Percentiles rank a stretch among this genome's conserved stretches.
These are phyloP conservation scores for Annulohypoxylon bovei DNA, from an alignment of 495 filamentous ascomycete species.

Conservation along the genomic window DNA sequence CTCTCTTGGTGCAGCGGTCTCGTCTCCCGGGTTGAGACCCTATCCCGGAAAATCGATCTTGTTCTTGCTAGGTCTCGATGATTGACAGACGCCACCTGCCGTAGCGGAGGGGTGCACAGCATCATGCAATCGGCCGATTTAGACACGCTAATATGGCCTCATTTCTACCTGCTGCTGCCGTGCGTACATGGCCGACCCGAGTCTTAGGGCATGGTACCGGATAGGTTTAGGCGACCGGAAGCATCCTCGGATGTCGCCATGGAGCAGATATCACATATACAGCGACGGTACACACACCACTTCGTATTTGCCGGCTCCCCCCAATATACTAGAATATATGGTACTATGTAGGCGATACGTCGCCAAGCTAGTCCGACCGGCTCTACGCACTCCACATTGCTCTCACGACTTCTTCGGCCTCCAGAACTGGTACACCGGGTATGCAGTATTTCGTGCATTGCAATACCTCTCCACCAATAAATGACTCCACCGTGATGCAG, in stretches of 20 bases:
- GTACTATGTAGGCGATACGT: constrained; percentile 28
- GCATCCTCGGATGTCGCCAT: constrained; percentile 40
- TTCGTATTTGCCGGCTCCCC: constrained; percentile 41
- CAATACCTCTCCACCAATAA: constrained; percentile 37
- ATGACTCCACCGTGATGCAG: constrained; percentile 41
- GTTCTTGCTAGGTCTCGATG: constrained; percentile 17
- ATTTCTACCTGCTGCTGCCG: constrained; percentile 37
- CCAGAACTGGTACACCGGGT: constrained; percentile 34
- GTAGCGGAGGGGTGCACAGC: constrained; percentile 39
- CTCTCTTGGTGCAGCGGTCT: constrained; percentile 21
- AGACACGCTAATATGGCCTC: constrained; percentile 38
- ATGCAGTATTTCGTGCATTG: constrained; percentile 50
- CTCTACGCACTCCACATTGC: constrained; percentile 25
- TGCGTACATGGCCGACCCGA: constrained; percentile 36
- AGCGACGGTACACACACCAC: constrained; percentile 10
- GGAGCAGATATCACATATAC: constrained; percentile 30
- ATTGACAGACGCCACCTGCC: constrained; percentile 41
- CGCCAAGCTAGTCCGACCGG: constrained; percentile 30
- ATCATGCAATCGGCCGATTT: constrained; percentile 44
- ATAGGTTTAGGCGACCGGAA: constrained; percentile 38
- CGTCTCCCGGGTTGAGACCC: constrained; percentile 28
- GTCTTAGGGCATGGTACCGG: constrained; percentile 30
- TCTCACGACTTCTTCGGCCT: constrained; percentile 29
- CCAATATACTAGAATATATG: constrained; percentile 36
- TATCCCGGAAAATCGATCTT: constrained; percentile 27